These are phyloP conservation scores for Xylariales sp. DNA, from an alignment of 2,329 filamentous ascomycete species.

Conservation along the genomic window DNA sequence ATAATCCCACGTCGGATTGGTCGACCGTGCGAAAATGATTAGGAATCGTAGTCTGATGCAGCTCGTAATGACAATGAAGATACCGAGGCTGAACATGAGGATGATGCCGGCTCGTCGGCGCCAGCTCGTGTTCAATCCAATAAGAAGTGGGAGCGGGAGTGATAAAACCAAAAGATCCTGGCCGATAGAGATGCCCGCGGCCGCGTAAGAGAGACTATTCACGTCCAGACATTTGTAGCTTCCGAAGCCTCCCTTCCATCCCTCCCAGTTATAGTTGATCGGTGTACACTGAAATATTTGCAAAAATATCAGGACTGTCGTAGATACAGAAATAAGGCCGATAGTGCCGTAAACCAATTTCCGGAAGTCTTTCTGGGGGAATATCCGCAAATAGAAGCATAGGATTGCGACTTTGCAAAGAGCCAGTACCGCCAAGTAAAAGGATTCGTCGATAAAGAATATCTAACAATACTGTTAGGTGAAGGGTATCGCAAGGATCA, in stretches of 20 bases:
- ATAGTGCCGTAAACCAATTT: slow-evolving; percentile 17
- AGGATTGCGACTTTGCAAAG: slow-evolving; percentile 27
- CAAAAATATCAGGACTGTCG: slow-evolving; percentile 23
- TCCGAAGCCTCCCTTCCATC: slow-evolving; percentile 22
- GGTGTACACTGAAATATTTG: slow-evolving; percentile 32
- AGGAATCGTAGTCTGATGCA: slow-evolving; percentile 30
- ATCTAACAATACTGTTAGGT: no score
- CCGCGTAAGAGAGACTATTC: slow-evolving; percentile 23
- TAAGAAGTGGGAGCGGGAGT: slow-evolving; percentile 27
- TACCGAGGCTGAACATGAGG: slow-evolving; percentile 32
- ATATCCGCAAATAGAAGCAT: slow-evolving; percentile 28
- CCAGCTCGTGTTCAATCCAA: slow-evolving; percentile 21
- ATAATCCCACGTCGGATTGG: slow-evolving; percentile 23
- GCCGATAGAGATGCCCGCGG: slow-evolving; percentile 25
- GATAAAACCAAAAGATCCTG: slow-evolving; percentile 29
- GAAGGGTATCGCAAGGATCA: background rate
- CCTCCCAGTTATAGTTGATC: slow-evolving; percentile 25
- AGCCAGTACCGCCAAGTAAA: slow-evolving; percentile 25
- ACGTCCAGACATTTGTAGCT: slow-evolving; percentile 26
- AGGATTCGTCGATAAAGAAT: slow-evolving; percentile 27
- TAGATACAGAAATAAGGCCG: slow-evolving; percentile 19
- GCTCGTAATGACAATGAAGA: slow-evolving; percentile 31
- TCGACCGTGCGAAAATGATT: slow-evolving; percentile 24
- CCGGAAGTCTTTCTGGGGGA: slow-evolving; percentile 23
- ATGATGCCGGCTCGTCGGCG: slow-evolving; percentile 22